Base-by-base conservation (phyloP, 2,329 filamentous ascomycete species). In the Beauveria bassiana region DNA sequence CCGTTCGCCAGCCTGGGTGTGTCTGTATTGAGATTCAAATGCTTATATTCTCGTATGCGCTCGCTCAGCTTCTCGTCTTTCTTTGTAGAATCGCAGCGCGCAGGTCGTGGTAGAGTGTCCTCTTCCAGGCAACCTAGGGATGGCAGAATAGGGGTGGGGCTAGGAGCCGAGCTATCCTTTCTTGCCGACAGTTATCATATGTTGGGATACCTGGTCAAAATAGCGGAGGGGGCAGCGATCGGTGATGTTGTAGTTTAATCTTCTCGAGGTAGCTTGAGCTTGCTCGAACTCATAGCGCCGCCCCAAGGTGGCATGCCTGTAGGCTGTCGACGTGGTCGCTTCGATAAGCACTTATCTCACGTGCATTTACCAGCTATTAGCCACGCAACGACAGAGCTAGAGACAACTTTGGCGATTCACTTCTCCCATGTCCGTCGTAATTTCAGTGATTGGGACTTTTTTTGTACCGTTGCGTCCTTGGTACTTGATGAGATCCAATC, bases 261-360 rank as follows among this genome's bases (percentile, higher is more conserved):
- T 14, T 47, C 40, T n/a, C 5, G 24, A 38, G 4, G 38, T 24
- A 59, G 24, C 40, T 38, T 43, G n/a, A 45, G 34, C 49, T 60
- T 14, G 22, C 16, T 28, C 12, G 14, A 8, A 8, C 9, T 6
- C n/a, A 31, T n/a, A 42, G 45, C n/a, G 20, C 40, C n/a, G 26
- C n/a, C 3, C 3, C 31, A 49, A 49, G 22, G 53, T 57, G 53
- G 60, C 60, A 34, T 43, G 47, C 42, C 43, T 38, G 14, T 22
- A 49, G 60, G 57, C 40, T 38, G 14, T 22, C 42, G 53, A 61
- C 53, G 60, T 61, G 59, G 60, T 61, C 52, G 34, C 52, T 61
- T 40, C 38, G 60, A 61, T 61, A 61, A 61, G 52, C 31, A 34
- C 52, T 61, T 61, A 61, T 61, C 60, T 53, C 60, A 60, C 58